Evolutionary conservation across 2,329 filamentous ascomycete genomes (phyloP).

Genomic region (Fusarium sp.): DNA sequence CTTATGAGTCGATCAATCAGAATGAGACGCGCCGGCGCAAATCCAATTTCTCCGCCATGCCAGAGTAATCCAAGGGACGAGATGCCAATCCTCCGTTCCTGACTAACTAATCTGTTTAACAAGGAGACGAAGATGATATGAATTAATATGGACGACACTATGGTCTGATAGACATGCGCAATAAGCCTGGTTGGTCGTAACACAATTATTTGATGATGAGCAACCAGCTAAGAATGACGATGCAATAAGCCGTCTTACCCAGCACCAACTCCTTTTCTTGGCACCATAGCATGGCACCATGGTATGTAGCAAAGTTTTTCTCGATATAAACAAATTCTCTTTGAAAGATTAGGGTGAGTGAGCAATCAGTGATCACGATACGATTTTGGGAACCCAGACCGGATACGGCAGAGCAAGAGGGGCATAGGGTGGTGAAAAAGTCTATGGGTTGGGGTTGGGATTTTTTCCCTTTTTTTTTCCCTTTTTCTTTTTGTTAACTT

Average conservation of each 20-base stretch:
- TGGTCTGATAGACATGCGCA: constrained; percentile 22
- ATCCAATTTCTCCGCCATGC: constrained; percentile 40
- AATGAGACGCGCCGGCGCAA: constrained; percentile 34
- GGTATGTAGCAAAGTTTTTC: constrained; percentile 20
- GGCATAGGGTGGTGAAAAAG: constrained; percentile 36
- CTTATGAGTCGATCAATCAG: constrained; percentile 27
- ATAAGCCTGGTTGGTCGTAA: constrained; percentile 18
- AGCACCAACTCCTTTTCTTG: constrained; percentile 23
- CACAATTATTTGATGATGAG: constrained; percentile 43
- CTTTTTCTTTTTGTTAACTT: constrained; percentile 19
- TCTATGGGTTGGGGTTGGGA: constrained; percentile 35
- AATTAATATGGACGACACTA: constrained; percentile 1
- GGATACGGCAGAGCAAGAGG: constrained; percentile 31
- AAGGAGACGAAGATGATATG: constrained; percentile 24
- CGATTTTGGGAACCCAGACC: constrained; percentile 8
- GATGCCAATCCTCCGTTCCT: constrained; percentile 36
- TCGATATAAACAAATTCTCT: constrained; percentile 11
- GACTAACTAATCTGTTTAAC: constrained; percentile 37
- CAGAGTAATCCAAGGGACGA: constrained; percentile 27
- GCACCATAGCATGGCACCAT: constrained; percentile 14
- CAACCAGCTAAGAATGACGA: constrained; percentile 48
- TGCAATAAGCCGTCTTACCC: constrained; percentile 29
- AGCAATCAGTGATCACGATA: constrained; percentile 31
- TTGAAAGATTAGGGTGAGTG: constrained; percentile 11
- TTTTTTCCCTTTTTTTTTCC: not conserved